phyloP scores from a whole-genome alignment of 495 filamentous ascomycete species.

The Aspergillus heteromorphus region DNA sequence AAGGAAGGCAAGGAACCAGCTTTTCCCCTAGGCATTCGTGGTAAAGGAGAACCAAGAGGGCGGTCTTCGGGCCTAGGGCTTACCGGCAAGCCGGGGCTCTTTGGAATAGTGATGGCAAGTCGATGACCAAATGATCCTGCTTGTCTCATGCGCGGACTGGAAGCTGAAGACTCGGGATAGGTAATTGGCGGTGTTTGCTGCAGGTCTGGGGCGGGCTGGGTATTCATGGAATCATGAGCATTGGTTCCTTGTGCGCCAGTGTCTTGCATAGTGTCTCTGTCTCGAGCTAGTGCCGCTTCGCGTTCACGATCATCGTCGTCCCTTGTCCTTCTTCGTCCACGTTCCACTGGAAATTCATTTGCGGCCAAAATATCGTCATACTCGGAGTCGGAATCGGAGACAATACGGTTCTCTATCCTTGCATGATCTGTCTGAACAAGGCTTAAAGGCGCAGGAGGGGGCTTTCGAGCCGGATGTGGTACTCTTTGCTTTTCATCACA shows the following conservation, averaged over 20 bases:
- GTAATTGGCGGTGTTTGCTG: slow-evolving; percentile 25
- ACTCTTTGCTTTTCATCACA: slow-evolving; percentile 20
- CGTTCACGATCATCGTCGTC: slow-evolving; percentile 83
- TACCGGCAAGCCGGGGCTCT: slow-evolving; percentile 82
- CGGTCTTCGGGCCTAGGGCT: slow-evolving; percentile 83
- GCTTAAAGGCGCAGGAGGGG: slow-evolving; percentile 79
- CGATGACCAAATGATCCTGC: slow-evolving; percentile 21
- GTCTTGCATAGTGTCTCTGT: slow-evolving; percentile 32
- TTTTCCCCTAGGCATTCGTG: slow-evolving; percentile 54
- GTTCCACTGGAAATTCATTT: slow-evolving; percentile 55
- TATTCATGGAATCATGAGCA: not conserved
- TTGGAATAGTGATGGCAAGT: slow-evolving; percentile 49
- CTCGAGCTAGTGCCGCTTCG: slow-evolving; percentile 57
- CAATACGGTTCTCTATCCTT: slow-evolving; percentile 41
- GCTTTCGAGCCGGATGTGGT: slow-evolving; percentile 63
- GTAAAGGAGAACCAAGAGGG: slow-evolving; percentile 65
- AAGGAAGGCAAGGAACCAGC: slow-evolving; percentile 62
- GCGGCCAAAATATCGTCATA: slow-evolving; percentile 72
- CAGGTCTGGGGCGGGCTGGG: slow-evolving; percentile 11
- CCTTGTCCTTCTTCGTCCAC: slow-evolving; percentile 79
- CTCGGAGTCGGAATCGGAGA: slow-evolving; percentile 70
- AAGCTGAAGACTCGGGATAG: slow-evolving; percentile 29
- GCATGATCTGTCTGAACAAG: slow-evolving; percentile 44
- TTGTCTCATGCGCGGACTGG: slow-evolving; percentile 25
- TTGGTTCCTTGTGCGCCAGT: not conserved